phyloP scores from a whole-genome alignment of 2,329 filamentous ascomycete species.

The Fusarium algeriense region DNA sequence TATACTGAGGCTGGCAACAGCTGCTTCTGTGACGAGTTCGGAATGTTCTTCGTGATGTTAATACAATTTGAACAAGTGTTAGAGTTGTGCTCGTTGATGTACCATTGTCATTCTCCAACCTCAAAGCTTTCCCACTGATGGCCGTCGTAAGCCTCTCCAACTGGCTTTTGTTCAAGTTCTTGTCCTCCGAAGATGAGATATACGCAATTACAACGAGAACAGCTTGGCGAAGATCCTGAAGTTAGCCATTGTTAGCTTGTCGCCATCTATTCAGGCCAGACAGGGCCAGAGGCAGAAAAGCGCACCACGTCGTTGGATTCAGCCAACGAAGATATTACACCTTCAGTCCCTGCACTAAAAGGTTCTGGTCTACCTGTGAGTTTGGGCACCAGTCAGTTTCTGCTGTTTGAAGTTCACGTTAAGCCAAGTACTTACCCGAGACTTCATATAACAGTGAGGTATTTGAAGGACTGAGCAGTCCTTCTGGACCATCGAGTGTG shows the following conservation, averaged over 20 bases:
- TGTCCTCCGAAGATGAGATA: neutral
- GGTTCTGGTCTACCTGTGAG: neutral
- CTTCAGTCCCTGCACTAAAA: neutral
- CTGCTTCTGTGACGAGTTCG: slow-evolving; percentile 42
- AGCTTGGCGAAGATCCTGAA: slow-evolving; percentile 18
- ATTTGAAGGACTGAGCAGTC: slow-evolving; percentile 30
- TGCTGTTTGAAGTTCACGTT: neutral
- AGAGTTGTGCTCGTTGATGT: neutral
- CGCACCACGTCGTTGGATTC: neutral
- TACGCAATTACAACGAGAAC: slow-evolving; percentile 6
- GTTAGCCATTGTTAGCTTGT: slow-evolving; percentile 9
- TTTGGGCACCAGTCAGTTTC: neutral
- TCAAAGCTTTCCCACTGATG: slow-evolving; percentile 8
- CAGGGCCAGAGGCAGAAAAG: neutral
- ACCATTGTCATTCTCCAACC: slow-evolving; percentile 4
- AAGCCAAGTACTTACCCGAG: slow-evolving; percentile 14
- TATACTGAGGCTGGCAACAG: slow-evolving; percentile 46
- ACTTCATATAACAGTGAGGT: slow-evolving; percentile 16
- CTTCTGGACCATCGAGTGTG: slow-evolving; percentile 1
- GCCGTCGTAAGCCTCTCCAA: neutral
- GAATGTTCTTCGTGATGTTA: neutral
- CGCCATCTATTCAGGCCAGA: neutral
- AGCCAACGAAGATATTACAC: neutral
- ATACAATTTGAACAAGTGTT: neutral
- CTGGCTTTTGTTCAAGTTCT: neutral